Evolutionary conservation across 2,329 filamentous ascomycete genomes (phyloP), one percentile per base, ranked within the genome.

Genomic region (Sporothrix globosa): DNA sequence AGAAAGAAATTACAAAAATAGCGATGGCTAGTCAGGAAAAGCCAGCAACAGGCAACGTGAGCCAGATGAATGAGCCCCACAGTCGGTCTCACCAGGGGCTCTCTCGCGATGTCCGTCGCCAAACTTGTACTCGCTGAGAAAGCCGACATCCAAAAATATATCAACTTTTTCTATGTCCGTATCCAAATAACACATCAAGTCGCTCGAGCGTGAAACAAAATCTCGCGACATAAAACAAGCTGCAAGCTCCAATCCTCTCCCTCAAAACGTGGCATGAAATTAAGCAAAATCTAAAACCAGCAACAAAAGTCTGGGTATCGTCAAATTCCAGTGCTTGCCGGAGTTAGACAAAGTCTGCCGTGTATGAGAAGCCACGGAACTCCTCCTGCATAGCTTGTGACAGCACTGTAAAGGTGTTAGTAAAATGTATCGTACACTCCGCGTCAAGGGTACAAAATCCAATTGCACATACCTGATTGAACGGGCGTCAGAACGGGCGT

Each of bases 371-470:
- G 75, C 96, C 96, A 72, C 96, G 90, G 91, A 99, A 99, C 80
- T 99, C 94, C 83, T 99, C 96, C 83, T 99, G 96, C 94, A 98
- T 98, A 56, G 93, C 93, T 84, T 98, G 96, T 39, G 95, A 97
- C 74, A 99, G 87, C 58, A 99, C 96, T 97, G 75, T 1, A 73
- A 60, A 52, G 70, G 84, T 90, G 85, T 90, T 69, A 71, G 50
- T 21, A 67, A 48, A 21, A 13, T 6, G 7, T 9, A 4, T 7
- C 34, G 6, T 19, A 61, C 17, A 10, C 9, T 17, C 34, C 34
- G 1, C 17, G n/a, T 3, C 39, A 17, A 24, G 27, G 7, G 3
- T 2, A 56, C 3, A 5, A 34, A 53, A 27, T 14, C 6, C 6
- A 21, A 11, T 13, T 9, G 1, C 24, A 72, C 74, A 84, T 91